These are phyloP conservation scores for Geosmithia morbida DNA, from an alignment of 2,329 filamentous ascomycete genomes.

Conservation along the genomic window DNA sequence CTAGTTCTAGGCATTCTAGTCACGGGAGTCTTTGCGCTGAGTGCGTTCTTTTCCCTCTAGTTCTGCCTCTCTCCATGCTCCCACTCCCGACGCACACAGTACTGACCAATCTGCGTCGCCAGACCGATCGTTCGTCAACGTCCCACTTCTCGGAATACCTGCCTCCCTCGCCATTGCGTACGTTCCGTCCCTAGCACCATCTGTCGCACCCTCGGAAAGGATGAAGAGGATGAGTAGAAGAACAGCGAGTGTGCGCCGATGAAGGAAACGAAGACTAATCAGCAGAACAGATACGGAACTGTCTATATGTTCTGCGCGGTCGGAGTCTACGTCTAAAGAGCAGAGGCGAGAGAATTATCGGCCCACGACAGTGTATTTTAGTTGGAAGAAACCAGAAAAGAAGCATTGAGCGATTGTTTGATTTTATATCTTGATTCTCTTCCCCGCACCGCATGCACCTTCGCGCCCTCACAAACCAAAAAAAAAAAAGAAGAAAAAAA, in stretches of 20 bases:
- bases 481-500: too few species aligned
- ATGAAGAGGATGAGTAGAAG: too few species aligned
- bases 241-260: too few species aligned
- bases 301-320: constrained; percentile 99
- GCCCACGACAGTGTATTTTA: constrained; percentile 20
- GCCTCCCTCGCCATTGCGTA: constrained; percentile 87
- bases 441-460: constrained; percentile 8
- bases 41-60: constrained; percentile 34
- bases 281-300: constrained; percentile 59
- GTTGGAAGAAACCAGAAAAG: constrained; percentile 16
- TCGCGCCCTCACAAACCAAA: not conserved
- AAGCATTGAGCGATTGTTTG: constrained; percentile 13
- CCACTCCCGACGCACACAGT: not conserved
- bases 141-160: constrained; percentile 68
- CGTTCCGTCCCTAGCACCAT: too few species aligned
- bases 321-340: constrained; percentile 82
- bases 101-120: constrained; percentile 7
- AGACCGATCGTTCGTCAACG: constrained; percentile 72
- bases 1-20: constrained; percentile 58
- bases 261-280: constrained; percentile 7
- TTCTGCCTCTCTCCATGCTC: not conserved
- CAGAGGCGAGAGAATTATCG: constrained; percentile 8
- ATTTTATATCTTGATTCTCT: constrained; percentile 6
- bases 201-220: too few species aligned
- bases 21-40: constrained; percentile 71